Base-by-base conservation (phyloP, 306 rosid species). In the Mimosa pudica region DNA sequence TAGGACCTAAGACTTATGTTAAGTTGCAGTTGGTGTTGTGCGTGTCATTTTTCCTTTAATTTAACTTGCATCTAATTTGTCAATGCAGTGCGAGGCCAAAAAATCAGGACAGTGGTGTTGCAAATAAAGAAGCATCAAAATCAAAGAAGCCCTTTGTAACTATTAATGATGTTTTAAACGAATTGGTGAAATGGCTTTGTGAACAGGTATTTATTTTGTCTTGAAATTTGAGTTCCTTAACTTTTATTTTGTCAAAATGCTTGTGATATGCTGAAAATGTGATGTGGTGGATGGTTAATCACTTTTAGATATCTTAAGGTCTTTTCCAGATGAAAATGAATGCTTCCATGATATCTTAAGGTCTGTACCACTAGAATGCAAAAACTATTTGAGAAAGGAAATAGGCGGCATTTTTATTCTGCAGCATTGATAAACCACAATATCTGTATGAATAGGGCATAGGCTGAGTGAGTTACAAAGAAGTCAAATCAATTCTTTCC, bases 171-270 rank as follows among this genome's bases (percentile, higher is more conserved):
- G 96, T 93, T 77, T 85, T 96, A 88, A 87, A 85, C 80, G 98
- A 94, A 76, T 73, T 96, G 90, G 98, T 96, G 52, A 93, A 91
- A 57, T 96, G 99, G 99, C 97, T 96, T 38, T 93, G 98, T 86
- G 99, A 90, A 48, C 97, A 96, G 99, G 99, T 96, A 76, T 83
- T 74, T 38, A 48, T 79, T 18, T 74, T 38, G 44, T 79, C 17
- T 75, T 74, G 71, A n/a, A 55, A 57, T 73, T 76, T 47, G 24
- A 24, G 20, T 47, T 47, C 38, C 70, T 48, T 75, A 11, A 11
- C 72, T 66, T 47, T 44, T 66, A 35, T 41, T 41, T 48, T 10
- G 7, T 60, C 74, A 73, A 20, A 20, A 35, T 67, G 61, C 55
- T 60, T 36, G 33, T 70, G 64, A 73, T 48, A 35, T 77, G 49